A percentile compares a stretch with the other conserved stretches of the same genome.
Conservation (phyloP, 2,329 filamentous ascomycete species). For the Fusarium mexicanum region DNA sequence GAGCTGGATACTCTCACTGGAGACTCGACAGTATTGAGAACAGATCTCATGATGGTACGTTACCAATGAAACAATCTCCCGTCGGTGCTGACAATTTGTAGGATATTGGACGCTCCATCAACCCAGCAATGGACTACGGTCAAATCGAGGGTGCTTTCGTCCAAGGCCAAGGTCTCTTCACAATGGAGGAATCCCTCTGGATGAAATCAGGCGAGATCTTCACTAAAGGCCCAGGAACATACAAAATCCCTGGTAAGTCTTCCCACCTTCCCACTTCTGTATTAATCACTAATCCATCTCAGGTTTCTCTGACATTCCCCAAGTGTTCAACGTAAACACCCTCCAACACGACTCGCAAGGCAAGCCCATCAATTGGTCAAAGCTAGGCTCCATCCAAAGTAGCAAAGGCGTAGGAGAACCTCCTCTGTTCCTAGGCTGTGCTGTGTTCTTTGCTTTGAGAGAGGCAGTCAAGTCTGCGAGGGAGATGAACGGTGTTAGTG, state of each 20-base stretch:
- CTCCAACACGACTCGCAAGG: not conserved
- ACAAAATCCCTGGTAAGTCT: not conserved
- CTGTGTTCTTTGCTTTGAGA: not conserved
- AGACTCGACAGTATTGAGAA: not conserved
- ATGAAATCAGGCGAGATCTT: not conserved
- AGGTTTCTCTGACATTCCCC: not conserved
- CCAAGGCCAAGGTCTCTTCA: not conserved
- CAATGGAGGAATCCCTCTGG: not conserved
- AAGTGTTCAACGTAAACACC: not conserved
- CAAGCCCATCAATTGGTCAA: not conserved
- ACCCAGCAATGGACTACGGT: constrained; percentile 1
- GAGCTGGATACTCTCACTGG: not conserved
- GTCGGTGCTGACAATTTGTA: not conserved
- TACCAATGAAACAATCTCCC: fast-evolving
- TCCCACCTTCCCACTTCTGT: too few relatives aligned
- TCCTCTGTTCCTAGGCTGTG: not conserved
- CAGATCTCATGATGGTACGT: not conserved
- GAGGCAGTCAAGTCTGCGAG: not conserved
- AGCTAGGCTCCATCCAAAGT: not conserved
- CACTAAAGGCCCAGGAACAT: constrained; percentile 2
- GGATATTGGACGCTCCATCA: not conserved
- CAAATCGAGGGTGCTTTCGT: not conserved
- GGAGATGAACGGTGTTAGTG: not conserved
- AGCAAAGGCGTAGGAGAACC: not conserved
- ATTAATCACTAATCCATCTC: not conserved